Conservation (phyloP, 1,284 basidiomycete genomes). For the Moesziomyces aphidis region DNA sequence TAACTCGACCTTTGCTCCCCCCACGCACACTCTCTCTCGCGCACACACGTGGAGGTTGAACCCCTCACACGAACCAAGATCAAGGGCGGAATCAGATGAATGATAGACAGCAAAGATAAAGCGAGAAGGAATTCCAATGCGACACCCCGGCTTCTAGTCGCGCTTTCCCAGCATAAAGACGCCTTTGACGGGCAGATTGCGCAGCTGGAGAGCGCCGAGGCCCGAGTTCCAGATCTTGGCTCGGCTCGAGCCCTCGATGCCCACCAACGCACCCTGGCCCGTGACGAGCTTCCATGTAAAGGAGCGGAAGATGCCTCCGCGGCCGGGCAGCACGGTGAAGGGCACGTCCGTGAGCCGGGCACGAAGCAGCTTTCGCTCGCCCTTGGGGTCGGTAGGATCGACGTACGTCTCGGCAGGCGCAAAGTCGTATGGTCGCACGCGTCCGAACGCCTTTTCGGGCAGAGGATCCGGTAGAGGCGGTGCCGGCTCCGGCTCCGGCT, state of each 20-base stretch:
- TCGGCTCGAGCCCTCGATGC: constrained; percentile 55
- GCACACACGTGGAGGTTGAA: too few species aligned
- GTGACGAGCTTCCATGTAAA: constrained; percentile 62
- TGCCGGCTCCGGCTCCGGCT: constrained; percentile 45
- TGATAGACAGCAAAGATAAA: constrained; percentile 3
- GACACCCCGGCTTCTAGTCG: constrained; percentile 9
- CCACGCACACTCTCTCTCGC: too few species aligned
- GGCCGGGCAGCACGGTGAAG: constrained; percentile 56
- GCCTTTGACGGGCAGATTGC: constrained; percentile 59
- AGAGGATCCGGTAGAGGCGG: constrained; percentile 59
- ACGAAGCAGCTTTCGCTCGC: constrained; percentile 51
- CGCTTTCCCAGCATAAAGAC: constrained; percentile 58
- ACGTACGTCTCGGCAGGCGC: constrained; percentile 52
- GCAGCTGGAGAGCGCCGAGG: constrained; percentile 51
- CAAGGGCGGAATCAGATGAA: too few species aligned
- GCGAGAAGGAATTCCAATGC: neutral
- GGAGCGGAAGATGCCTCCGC: constrained; percentile 49
- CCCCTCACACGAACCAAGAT: too few species aligned
- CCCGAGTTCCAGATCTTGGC: constrained; percentile 64
- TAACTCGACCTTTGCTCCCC: neutral
- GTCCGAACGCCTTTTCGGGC: constrained; percentile 58
- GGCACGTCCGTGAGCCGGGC: constrained; percentile 60
- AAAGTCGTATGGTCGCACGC: constrained; percentile 57
- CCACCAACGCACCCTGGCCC: constrained; percentile 58
- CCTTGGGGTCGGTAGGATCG: constrained; percentile 53